Conservation (phyloP, 1,284 basidiomycete genomes). For the Fomitopsis betulina region DNA sequence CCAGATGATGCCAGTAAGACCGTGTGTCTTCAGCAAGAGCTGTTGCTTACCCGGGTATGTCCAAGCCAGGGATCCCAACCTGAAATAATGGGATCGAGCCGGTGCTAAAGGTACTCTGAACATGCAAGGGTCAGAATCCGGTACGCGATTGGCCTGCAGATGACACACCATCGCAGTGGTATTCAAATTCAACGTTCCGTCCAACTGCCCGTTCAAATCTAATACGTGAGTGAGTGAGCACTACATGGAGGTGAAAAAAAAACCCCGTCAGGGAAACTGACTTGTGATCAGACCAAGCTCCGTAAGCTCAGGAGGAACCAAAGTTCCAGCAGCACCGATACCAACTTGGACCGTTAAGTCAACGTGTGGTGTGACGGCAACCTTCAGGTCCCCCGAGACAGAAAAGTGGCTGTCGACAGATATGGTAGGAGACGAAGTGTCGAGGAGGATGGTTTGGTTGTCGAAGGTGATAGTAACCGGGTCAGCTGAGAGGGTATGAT, state of each 20-base stretch:
- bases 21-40: background rate
- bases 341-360: conserved; percentile 34
- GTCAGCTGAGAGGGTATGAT: conserved; percentile 19
- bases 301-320: conserved; percentile 36
- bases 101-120: conserved; percentile 31
- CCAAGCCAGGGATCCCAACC: conserved; percentile 34
- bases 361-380: conserved; percentile 37
- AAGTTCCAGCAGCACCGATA: conserved; percentile 35
- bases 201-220: conserved; percentile 3
- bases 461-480: conserved; percentile 27
- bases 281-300: conserved; percentile 30
- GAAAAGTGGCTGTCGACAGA: conserved; percentile 12
- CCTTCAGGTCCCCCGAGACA: conserved; percentile 30
- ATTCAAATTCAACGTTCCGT: conserved; percentile 28
- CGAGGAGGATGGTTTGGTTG: conserved; percentile 36
- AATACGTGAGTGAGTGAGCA: conserved; percentile 12
- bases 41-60: conserved; percentile 33
- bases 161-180: background rate
- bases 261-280: conserved; percentile 18
- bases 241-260: conserved; percentile 24
- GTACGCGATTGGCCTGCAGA: background rate
- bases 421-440: conserved; percentile 28
- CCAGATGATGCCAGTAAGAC: conserved; percentile 1
- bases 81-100: conserved; percentile 31
- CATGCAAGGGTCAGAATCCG: background rate